Base-by-base conservation (phyloP, 208 protist genomes). In the Blechomonas ayalai region DNA sequence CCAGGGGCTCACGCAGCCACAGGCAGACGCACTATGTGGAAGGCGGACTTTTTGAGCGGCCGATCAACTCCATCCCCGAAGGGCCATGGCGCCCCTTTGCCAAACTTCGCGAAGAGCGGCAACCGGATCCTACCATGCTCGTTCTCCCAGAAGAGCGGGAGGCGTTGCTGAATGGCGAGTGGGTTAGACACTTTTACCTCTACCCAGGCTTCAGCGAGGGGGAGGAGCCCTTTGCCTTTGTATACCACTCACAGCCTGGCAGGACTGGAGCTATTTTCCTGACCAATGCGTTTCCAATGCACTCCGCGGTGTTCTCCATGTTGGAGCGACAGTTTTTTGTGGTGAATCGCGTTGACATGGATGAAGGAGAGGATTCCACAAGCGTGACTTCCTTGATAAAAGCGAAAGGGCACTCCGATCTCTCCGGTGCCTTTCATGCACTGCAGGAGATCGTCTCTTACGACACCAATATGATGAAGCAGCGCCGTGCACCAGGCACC, bases 161-260 rank as follows among this genome's bases (percentile, higher is more conserved):
- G 26, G 44, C 50, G 29, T 43, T 91, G 6, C 66, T 91, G 10
- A 70, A 81, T 28, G 82, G 80, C 1, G 79, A 89, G 33, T 94
- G 86, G 82, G 69, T 94, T 31, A 78, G 82, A 3, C 59, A 90
- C 65, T 94, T 85, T 56, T 78, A 90, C 57, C 48, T 88, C 33
- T 90, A 78, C 63, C 79, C 81, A 1, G 48, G 46, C 16, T 16
- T 45, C 3, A 15, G 36, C 18, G 68, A 70, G 16, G 68, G 39
- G 22, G 59, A 67, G 24, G 68, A 79, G 26, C 73, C 76, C 10
- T 60, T 76, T 36, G 77, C 73, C 9, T 77, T 94, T 38, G 76
- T 78, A 10, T 94, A 91, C 55, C 77, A 90, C 46, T 70, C 73
- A 12, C 86, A 94, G 42, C 82, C 86, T 0, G 82, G 82, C 22